These are phyloP conservation scores for Panicum miliaceum DNA, from an alignment of 176 grass and related monocot species.

Conservation along the genomic window DNA sequence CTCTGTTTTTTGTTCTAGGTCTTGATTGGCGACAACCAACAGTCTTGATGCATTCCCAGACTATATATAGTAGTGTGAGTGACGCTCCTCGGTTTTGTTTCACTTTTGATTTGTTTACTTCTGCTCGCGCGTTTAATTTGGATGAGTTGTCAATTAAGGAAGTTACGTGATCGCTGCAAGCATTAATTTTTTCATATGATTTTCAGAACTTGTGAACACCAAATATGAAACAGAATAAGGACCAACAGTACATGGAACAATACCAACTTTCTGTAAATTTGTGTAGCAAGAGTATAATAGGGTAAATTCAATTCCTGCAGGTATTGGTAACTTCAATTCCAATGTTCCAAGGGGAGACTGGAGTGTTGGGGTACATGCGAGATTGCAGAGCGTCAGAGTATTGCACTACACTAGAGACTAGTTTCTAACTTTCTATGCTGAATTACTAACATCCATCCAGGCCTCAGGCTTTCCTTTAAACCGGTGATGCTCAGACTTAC, in stretches of 20 bases:
- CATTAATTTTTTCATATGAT: background rate
- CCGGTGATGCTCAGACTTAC: constrained; percentile 2
- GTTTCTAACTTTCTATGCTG: constrained; percentile 14
- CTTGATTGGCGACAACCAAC: constrained; percentile 17
- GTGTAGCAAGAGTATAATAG: background rate
- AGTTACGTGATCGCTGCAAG: background rate
- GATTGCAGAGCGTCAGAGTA: background rate
- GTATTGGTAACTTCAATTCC: background rate
- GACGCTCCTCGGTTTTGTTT: background rate
- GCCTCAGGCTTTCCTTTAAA: background rate
- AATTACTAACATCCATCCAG: constrained; percentile 3
- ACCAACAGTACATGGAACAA: background rate
- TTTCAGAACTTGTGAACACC: no score
- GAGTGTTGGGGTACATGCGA: background rate
- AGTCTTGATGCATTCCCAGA: background rate
- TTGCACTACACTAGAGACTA: background rate
- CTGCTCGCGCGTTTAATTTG: background rate
- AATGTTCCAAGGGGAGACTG: background rate
- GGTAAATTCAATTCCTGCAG: background rate
- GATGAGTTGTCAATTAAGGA: constrained; percentile 6
- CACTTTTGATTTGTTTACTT: background rate
- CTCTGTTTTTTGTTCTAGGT: background rate
- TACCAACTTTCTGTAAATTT: background rate
- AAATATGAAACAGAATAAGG: background rate
- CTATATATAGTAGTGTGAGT: background rate